A percentile compares a stretch with the other conserved stretches of the same genome.
Conservation (phyloP, 1,284 basidiomycete species). For the Ustilago cynodontis region DNA sequence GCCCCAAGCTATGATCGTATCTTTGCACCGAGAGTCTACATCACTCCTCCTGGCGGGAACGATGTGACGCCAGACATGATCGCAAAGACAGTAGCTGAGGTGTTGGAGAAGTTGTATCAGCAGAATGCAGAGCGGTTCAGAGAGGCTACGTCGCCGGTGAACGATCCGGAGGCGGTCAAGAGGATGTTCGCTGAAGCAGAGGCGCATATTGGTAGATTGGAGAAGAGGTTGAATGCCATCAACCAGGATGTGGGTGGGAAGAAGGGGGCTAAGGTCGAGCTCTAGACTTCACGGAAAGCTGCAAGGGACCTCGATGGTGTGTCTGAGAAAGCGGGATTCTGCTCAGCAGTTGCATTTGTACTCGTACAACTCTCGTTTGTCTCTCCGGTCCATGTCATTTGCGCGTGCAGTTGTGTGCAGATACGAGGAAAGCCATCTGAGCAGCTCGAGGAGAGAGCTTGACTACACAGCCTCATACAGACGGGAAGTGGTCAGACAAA, state of each 20-base stretch:
- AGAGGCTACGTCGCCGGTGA: slow-evolving; percentile 15
- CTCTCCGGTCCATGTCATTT: neutral
- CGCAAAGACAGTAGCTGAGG: slow-evolving; percentile 66
- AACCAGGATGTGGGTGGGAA: slow-evolving; percentile 8
- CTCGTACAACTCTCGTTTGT: no score
- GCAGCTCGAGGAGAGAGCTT: slow-evolving; percentile 1
- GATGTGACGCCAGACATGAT: slow-evolving; percentile 59
- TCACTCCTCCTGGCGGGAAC: slow-evolving; percentile 40
- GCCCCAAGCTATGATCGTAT: slow-evolving; percentile 25
- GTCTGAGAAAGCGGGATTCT: neutral
- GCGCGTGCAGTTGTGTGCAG: neutral
- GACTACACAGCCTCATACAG: no score
- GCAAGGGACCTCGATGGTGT: neutral
- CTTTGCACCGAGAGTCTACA: slow-evolving; percentile 49
- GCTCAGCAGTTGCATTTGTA: neutral
- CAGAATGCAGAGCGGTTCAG: slow-evolving; percentile 16
- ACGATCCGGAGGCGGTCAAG: slow-evolving; percentile 74
- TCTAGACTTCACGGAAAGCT: slow-evolving; percentile 6
- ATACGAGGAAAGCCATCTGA: neutral
- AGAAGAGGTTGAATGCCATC: slow-evolving; percentile 63
- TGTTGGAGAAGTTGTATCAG: slow-evolving; percentile 65
- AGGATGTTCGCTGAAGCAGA: slow-evolving; percentile 69
- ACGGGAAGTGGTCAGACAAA: no score
- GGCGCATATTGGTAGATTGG: slow-evolving; percentile 73
- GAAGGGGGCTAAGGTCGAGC: slow-evolving; percentile 18